Conservation (phyloP, 768 basidiomycete genomes). For the Psilocybe tampanensis region DNA sequence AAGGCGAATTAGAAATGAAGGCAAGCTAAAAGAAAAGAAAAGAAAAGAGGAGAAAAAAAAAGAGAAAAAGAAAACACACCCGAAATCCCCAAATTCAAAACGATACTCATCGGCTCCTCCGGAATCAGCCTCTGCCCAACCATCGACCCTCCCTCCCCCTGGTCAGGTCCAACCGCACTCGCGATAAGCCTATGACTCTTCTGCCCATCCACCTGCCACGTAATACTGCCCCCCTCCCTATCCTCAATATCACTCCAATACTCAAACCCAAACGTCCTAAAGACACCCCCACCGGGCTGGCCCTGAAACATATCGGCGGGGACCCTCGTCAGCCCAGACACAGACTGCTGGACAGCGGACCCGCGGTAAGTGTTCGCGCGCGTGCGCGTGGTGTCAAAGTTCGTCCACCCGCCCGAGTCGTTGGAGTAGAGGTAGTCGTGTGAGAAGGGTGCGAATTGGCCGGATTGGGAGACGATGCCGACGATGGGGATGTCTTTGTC, state of each 20-base stretch:
- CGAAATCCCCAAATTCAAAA: constrained; percentile 67
- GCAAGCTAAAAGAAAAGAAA: not conserved
- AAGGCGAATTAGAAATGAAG: not conserved
- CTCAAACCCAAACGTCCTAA: constrained; percentile 67
- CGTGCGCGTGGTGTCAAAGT: constrained; percentile 34
- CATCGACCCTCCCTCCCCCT: constrained; percentile 37
- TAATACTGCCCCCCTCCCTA: constrained; percentile 61
- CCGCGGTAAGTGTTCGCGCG: constrained; percentile 47
- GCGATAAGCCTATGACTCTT: constrained; percentile 56
- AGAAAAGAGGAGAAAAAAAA: not conserved
- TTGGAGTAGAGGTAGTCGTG: constrained; percentile 43
- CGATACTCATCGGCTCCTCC: constrained; percentile 61
- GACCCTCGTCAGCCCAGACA: constrained; percentile 47
- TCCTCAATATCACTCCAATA: constrained; percentile 66
- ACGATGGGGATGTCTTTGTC: constrained; percentile 50
- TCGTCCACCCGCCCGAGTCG: constrained; percentile 33
- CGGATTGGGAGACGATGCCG: constrained; percentile 71
- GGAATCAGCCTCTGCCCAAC: constrained; percentile 63
- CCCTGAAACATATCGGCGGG: constrained; percentile 62
- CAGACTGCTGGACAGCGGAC: constrained; percentile 61
- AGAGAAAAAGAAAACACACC: constrained; percentile 32
- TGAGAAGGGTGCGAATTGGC: constrained; percentile 65
- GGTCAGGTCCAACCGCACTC: constrained; percentile 46
- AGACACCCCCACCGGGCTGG: constrained; percentile 43
- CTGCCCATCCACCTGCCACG: constrained; percentile 69